phyloP scores from a whole-genome alignment of 371 early-diverging fungal species.

The Thermomucor indicae-seudaticae region DNA sequence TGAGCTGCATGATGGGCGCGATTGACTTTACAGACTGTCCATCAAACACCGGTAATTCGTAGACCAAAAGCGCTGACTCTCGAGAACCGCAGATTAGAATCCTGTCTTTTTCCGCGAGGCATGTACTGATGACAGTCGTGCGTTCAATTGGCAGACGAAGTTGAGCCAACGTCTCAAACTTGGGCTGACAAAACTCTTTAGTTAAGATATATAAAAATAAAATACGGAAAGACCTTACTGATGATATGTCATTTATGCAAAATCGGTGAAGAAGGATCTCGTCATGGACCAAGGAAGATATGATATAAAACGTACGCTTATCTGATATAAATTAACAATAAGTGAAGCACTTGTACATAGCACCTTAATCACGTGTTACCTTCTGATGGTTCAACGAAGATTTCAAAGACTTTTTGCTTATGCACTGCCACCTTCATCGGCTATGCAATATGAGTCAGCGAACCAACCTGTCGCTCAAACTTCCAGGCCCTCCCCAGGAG shows the following conservation, averaged over 20 bases:
- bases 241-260: conserved; percentile 13
- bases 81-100: conserved; percentile 58
- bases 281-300: conserved; percentile 40
- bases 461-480: neutral
- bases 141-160: conserved; percentile 43
- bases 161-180: conserved; percentile 33
- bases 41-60: conserved; percentile 29
- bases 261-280: conserved; percentile 34
- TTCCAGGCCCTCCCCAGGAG: neutral
- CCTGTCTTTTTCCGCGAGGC: conserved; percentile 33
- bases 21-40: neutral
- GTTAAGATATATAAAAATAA: neutral
- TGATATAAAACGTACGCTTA: conserved; percentile 29
- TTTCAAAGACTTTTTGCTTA: conserved; percentile 45
- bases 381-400: conserved; percentile 36
- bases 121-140: conserved; percentile 47
- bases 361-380: conserved; percentile 9
- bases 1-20: conserved; percentile 28
- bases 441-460: conserved; percentile 8
- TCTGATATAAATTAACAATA: conserved; percentile 14
- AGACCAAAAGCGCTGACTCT: conserved; percentile 56
- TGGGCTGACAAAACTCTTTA: conserved; percentile 19
- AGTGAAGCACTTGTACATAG: neutral
- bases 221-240: conserved; percentile 10
- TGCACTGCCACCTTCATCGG: conserved; percentile 41